Evolutionary conservation across 805 yeast species (phyloP), one percentile per base, ranked within the genome.

Genomic region (Zygoascus ofunaensis): DNA sequence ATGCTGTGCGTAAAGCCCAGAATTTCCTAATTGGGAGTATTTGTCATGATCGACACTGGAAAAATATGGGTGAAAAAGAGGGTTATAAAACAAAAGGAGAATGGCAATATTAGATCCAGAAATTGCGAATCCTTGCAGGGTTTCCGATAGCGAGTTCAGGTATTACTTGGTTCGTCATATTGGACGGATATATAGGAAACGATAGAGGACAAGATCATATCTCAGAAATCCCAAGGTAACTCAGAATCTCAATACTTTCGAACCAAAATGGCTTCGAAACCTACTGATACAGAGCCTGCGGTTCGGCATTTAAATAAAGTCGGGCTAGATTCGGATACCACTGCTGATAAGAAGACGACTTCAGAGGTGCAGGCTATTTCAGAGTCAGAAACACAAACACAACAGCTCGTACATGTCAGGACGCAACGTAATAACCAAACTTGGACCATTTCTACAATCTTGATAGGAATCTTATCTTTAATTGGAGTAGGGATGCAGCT

Each of bases 391-490:
- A n/a, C n/a, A n/a, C n/a, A n/a, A n/a, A n/a, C n/a, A n/a, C 7
- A 12, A 26, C 10, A 26, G 12, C 30, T 26, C 12, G 30, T 26
- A 7, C 30, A 26, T 26, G 30, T 26, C 30, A 26, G 30, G 7
- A 26, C 7, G 7, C 10, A 12, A 12, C 30, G 12, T 8, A 26
- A 7, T 12, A 26, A 26, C 30, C 7, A 26, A 26, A 12, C 30
- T 26, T 26, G 30, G 30, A 26, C 30, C 12, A 12, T 26, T 8
- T 26, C 30, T 8, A 26, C 41, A 4, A 33, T 26, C 2, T 19
- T 38, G 14, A 17, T 38, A 4, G 41, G 41, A 14, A 26, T 26
- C 4, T 15, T 38, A 38, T 38, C 41, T 2, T 19, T 38, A 21
- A 26, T 38, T 7, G 41, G 41, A 23, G 14, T 38, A 8, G 17